These are phyloP conservation scores for Heliamphora exappendiculata DNA, from an alignment of 148 eudicot species.

Conservation along the genomic window DNA sequence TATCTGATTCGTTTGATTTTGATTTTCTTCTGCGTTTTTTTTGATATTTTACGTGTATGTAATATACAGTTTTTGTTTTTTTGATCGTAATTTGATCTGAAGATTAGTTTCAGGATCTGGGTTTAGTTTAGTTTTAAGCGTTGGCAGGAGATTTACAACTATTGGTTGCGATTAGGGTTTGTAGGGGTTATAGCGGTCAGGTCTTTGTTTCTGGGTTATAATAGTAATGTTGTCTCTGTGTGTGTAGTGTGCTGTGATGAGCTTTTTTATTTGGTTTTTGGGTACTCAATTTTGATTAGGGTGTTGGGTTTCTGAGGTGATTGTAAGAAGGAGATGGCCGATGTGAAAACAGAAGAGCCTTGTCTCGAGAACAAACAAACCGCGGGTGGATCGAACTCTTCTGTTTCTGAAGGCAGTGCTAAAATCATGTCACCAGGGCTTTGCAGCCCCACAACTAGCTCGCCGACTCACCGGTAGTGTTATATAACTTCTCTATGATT, in stretches of 20 bases:
- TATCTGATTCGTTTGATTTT: not conserved
- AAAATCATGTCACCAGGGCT: too few relatives aligned
- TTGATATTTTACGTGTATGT: not conserved
- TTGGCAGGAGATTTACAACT: too few relatives aligned
- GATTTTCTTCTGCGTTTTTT: not conserved
- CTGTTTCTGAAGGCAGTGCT: too few relatives aligned
- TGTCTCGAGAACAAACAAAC: conserved; percentile 75
- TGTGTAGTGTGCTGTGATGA: not conserved
- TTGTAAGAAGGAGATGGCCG: conserved; percentile 38
- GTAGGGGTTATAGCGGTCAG: not conserved
- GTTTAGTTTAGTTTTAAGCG: too few relatives aligned
- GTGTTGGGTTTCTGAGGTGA: conserved; percentile 17
- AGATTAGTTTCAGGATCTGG: too few relatives aligned
- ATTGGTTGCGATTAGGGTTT: conserved; percentile 8
- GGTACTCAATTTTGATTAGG: conserved; percentile 13
- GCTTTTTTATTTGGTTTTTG: not conserved
- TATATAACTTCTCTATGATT: conserved; percentile 1
- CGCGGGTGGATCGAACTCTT: conserved; percentile 61
- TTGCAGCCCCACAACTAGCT: too few relatives aligned
- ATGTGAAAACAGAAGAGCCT: conserved; percentile 38
- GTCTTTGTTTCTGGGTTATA: not conserved
- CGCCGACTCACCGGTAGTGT: conserved; percentile 69
- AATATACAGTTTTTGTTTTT: not conserved
- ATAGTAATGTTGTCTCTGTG: not conserved
- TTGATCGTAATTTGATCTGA: conserved; percentile 22